phyloP scores from a whole-genome alignment of 192 early-diverging fungal genomes.

The Rhizophlyctis rosea region DNA sequence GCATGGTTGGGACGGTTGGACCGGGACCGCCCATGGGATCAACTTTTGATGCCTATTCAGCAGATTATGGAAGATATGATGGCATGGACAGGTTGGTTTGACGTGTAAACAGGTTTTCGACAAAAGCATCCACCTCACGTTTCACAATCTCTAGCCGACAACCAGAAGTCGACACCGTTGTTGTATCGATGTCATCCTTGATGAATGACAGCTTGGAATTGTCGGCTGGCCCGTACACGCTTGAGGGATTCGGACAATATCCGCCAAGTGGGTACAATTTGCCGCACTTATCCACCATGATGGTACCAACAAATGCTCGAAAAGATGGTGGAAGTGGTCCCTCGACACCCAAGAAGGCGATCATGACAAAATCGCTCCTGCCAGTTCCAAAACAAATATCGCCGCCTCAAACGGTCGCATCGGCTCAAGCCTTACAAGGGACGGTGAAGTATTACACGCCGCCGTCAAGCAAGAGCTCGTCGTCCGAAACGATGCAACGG shows the following conservation, averaged over 20 bases:
- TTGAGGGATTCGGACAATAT: no score
- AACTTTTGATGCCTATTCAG: background rate
- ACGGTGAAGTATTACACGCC: background rate
- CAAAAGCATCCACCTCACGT: no score
- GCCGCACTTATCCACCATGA: background rate
- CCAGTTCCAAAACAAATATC: constrained; percentile 12
- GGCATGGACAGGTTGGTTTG: no score
- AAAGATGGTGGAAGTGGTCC: background rate
- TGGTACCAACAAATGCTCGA: background rate
- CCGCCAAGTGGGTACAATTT: background rate
- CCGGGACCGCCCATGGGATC: no score
- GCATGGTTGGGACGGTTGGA: background rate
- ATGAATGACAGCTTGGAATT: background rate
- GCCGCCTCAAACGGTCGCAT: constrained; percentile 2
- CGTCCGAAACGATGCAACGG: background rate
- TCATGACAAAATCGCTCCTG: constrained; percentile 6
- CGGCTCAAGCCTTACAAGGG: background rate
- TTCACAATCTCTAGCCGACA: background rate
- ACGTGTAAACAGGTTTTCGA: no score
- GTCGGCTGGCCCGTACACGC: no score
- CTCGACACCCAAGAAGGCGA: background rate
- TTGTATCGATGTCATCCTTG: background rate
- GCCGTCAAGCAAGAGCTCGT: no score
- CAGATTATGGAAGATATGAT: background rate
- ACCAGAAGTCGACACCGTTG: background rate